phyloP scores from a whole-genome alignment of 306 rosid species.

The Dryas alaskensis region DNA sequence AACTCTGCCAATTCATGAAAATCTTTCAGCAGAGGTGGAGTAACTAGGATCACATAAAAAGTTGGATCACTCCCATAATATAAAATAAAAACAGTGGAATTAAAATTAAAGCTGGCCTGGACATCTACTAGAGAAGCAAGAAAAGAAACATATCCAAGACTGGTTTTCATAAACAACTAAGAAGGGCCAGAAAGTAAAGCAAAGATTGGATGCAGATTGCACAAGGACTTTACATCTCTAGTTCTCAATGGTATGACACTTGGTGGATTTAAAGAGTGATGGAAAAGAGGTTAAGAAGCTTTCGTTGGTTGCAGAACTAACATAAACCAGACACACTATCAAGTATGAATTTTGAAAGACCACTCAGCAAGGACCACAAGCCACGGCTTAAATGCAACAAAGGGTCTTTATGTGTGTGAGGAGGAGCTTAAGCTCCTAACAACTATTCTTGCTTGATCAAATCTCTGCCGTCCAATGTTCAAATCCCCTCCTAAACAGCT shows the following conservation, averaged over 20 bases:
- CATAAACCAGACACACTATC: too few species aligned
- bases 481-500: conserved; percentile 2
- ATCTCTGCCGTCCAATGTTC: conserved; percentile 31
- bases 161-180: neutral
- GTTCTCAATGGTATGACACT: too few species aligned
- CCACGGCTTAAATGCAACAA: neutral
- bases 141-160: neutral
- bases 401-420: neutral
- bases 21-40: neutral
- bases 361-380: conserved; percentile 17
- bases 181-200: conserved; percentile 11
- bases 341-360: neutral
- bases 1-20: conserved; percentile 15
- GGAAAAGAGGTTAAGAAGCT: conserved; percentile 19
- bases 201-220: conserved; percentile 2
- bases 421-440: neutral
- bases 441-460: conserved; percentile 11
- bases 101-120: neutral
- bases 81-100: neutral
- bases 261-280: too few species aligned
- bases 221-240: neutral
- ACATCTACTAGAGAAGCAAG: neutral
- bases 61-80: neutral
- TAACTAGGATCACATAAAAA: neutral
- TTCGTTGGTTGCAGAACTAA: conserved; percentile 15